These are phyloP conservation scores for Spongospora subterranea DNA, from an alignment of 208 protist species.

Conservation along the genomic window DNA sequence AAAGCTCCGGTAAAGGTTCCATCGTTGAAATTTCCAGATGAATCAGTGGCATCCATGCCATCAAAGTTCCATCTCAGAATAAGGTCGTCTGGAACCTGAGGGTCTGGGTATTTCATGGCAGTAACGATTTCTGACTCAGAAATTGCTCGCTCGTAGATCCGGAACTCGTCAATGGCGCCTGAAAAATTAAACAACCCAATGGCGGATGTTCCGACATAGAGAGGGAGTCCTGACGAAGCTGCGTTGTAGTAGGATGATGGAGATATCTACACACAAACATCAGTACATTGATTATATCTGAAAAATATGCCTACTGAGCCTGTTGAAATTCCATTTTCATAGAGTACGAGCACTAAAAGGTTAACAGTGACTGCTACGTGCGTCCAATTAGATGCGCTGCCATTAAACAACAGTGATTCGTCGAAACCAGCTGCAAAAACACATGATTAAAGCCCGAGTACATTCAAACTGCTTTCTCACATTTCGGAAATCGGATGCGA, in stretches of 20 bases:
- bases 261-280: neutral
- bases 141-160: neutral
- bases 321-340: constrained; percentile 31
- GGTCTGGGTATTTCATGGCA: constrained; percentile 37
- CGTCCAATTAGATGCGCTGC: neutral
- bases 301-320: neutral
- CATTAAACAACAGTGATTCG: neutral
- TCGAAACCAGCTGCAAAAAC: neutral
- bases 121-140: neutral
- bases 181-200: neutral
- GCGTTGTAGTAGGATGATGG: neutral
- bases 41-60: neutral
- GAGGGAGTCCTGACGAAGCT: neutral
- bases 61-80: constrained; percentile 26
- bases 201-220: neutral
- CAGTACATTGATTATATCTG: neutral
- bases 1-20: neutral
- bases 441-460: no score
- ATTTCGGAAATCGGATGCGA: neutral
- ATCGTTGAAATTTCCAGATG: constrained; percentile 41
- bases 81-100: neutral
- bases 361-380: neutral
- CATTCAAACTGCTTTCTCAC: no score
- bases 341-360: neutral
- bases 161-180: constrained; percentile 2